A percentile compares a stretch with the other conserved stretches of the same genome.
These are phyloP conservation scores for Solanum chiquidenum DNA, from an alignment of 257 asterid species.

Conservation along the genomic window DNA sequence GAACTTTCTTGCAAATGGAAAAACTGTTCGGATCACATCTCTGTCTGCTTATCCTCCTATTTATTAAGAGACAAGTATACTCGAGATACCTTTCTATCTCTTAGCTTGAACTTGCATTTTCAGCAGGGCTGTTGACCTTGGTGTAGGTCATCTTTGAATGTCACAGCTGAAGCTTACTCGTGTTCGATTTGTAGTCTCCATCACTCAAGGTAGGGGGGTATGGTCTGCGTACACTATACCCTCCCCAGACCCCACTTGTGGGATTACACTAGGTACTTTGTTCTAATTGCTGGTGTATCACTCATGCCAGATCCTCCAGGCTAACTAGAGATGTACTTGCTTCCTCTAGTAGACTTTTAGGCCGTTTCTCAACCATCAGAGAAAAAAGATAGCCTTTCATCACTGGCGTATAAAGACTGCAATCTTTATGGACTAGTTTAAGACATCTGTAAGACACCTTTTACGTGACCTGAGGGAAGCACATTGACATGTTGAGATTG, in stretches of 20 bases:
- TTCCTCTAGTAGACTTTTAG: not conserved
- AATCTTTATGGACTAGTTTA: not conserved
- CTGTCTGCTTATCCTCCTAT: not conserved
- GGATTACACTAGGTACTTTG: not conserved
- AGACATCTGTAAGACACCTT: not conserved
- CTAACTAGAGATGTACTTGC: not conserved
- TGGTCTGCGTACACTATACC: accelerated
- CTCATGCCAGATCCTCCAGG: not conserved
- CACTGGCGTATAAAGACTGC: not conserved
- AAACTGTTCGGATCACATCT: not conserved
- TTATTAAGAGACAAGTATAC: not conserved
- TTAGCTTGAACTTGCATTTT: not conserved
- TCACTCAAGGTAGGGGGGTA: not conserved
- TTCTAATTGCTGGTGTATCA: accelerated
- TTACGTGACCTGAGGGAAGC: not conserved
- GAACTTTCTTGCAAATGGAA: not conserved
- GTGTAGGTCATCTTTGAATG: not conserved
- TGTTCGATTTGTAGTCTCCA: not conserved
- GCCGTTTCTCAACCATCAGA: not conserved
- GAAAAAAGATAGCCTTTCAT: not conserved
- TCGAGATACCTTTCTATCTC: not conserved
- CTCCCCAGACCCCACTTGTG: not conserved
- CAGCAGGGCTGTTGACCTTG: not conserved
- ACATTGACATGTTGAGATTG: not conserved
- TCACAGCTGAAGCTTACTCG: not conserved